Base-by-base conservation (phyloP, 495 filamentous ascomycete genomes). In the Xylaria palmicola region DNA sequence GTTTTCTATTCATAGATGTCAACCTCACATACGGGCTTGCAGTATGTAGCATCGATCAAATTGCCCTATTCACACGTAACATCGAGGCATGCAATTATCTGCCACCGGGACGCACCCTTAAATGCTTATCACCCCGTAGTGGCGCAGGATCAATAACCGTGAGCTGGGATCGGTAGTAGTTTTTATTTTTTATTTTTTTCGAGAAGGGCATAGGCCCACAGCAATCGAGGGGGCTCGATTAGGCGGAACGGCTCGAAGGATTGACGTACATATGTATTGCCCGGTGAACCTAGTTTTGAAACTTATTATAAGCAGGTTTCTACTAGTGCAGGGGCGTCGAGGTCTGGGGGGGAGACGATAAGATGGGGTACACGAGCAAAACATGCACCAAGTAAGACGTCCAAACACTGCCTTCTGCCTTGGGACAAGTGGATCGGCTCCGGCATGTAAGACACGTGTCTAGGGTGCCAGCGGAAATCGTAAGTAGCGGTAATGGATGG, bases 71-170 rank as follows among this genome's bases (percentile, higher is more conserved):
- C 41, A 26, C 41, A 37, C 41, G 55, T 57, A 36, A 19, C 41
- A 57, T 45, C 12, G 10, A 20, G 40, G 39, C 40, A 26, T 13
- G 6, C 17, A 34, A 47, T 48, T 13, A 48, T 57, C 30, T 19
- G 24, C 30, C 5, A n/a, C 20, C 30, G 8, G 40, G 30, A 32
- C 41, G 41, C 37, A 45, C 10, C 20, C 9, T 20, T n/a, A n/a
- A 57, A 9, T 36, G 41, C 29, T 41, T 45, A 47, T 37, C 41
- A 37, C 40, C 22, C 43, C 36, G 24, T 43, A 32, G 45, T 56
- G 45, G 47, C 34, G 56, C 36, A 59, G 45, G 56, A 59, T 59
- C 56, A 59, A 59, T 50, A 59, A 51, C 56, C 55, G 41, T 27
- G 30, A 48, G 41, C 41, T 41, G 41, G 55, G 40, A 20, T 48